Base-by-base conservation (phyloP, 1,284 basidiomycete genomes). In the Apiotrichum domesticum region DNA sequence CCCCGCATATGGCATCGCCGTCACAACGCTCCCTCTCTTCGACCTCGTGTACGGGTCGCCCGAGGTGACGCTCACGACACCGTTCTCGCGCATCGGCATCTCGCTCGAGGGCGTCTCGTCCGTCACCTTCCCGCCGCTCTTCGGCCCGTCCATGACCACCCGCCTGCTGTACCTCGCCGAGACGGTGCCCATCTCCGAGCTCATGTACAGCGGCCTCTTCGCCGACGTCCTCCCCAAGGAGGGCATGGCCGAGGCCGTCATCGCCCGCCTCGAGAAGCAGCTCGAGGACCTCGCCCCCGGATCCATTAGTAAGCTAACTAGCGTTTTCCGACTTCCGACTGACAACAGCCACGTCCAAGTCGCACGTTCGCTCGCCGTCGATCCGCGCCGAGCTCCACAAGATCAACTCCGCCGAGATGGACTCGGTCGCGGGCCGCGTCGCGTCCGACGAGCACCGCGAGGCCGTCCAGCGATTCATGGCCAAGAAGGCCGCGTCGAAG, bases 61-160 rank as follows among this genome's bases (percentile, higher is more conserved):
- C 41, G 57, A 52, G 50, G 52, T 49, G 2, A 57, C 55, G 6
- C 52, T 62, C 46, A 62, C 60, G 9, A 59, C 60, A 34, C 60
- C 60, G 15, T 62, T 62, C 57, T 58, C 57, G 41, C 60, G 60
- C 35, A 46, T 62, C 43, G 60, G 60, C 43, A 59, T 62, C 52
- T 54, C 52, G 34, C 52, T 62, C 52, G 60, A 62, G 52, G 60
- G 57, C 42, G 48, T 37, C 40, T 55, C 52, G 13, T 51, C 47
- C 3, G 55, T 62, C 41, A 51, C 51, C 43, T 62, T 62, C 57
- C 57, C 57, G 14, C 60, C 60, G 21, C 40, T 57, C 29, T 59
- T 62, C 37, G 60, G 60, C 11, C 33, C 46, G 11, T 52, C 49
- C 15, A 50, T 58, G 39, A 59, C 60, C 13, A 37, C 57, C 2